A percentile compares a stretch with the other conserved stretches of the same genome.
These are phyloP conservation scores for Aspergillus leporis DNA, from an alignment of 495 filamentous ascomycete species.

Conservation along the genomic window DNA sequence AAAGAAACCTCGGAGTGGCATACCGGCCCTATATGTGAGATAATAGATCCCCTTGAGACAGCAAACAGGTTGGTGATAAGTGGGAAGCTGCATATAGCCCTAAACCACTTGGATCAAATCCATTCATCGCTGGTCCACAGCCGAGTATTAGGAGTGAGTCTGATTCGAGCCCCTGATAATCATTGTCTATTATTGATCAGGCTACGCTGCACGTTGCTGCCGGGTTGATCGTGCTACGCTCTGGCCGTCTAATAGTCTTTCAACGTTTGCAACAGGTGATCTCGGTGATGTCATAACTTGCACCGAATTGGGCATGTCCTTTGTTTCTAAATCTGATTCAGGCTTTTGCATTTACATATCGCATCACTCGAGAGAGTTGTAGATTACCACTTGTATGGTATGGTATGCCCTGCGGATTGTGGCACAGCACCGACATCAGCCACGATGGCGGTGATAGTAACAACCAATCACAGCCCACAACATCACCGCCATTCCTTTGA, in stretches of 20 bases:
- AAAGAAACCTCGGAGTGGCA: background rate
- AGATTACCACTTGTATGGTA: constrained; percentile 9
- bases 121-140: background rate
- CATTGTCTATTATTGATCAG: constrained; percentile 1
- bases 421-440: constrained; percentile 26
- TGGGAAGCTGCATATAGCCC: constrained; percentile 13
- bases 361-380: background rate
- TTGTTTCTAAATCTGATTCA: too few relatives aligned
- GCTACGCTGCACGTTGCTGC: constrained; percentile 2
- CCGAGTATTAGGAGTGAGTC: background rate
- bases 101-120: background rate
- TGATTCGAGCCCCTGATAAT: constrained; percentile 3
- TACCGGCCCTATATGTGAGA: constrained; percentile 1
- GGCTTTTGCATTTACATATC: too few relatives aligned
- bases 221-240: background rate
- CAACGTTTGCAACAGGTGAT: background rate
- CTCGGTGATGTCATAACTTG: background rate
- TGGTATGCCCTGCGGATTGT: constrained; percentile 8
- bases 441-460: constrained; percentile 36
- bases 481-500: constrained; percentile 37
- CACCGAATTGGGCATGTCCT: background rate
- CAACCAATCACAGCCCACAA: constrained; percentile 30
- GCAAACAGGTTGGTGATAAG: background rate
- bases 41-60: background rate
- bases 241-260: background rate